These are phyloP conservation scores for Fusarium sp. DNA, from an alignment of 2,329 filamentous ascomycete species.

Conservation along the genomic window DNA sequence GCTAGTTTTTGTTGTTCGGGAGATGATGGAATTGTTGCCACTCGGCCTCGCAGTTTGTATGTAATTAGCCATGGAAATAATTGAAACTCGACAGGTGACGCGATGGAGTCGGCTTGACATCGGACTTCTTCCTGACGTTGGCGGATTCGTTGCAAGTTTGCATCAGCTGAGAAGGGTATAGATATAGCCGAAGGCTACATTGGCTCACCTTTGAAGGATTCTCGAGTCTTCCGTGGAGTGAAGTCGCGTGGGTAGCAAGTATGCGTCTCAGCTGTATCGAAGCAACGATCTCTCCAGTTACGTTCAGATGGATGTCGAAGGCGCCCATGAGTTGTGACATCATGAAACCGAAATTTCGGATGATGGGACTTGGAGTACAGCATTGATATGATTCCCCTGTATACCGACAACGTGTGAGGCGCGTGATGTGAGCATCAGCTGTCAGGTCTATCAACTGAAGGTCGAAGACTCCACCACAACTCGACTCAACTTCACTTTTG, in stretches of 20 bases:
- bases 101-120: background rate
- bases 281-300: background rate
- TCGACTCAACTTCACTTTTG: background rate
- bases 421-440: too few relatives aligned
- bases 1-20: fast-evolving
- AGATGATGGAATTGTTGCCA: background rate
- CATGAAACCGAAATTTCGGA: background rate
- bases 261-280: fast-evolving
- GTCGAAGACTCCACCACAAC: background rate
- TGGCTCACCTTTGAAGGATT: fast-evolving
- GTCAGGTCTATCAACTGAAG: too few relatives aligned
- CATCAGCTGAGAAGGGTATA: fast-evolving
- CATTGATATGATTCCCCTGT: fast-evolving
- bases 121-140: too few relatives aligned
- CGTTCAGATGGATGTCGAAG: fast-evolving
- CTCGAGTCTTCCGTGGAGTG: background rate
- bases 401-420: too few relatives aligned
- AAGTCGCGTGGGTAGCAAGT: background rate
- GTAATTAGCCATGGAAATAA: background rate
- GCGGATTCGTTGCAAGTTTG: background rate
- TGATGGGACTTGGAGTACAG: fast-evolving
- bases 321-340: too few relatives aligned
- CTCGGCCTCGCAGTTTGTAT: background rate
- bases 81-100: background rate
- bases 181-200: fast-evolving